Base-by-base conservation (phyloP, 345 rosid species). In the Gossypium stocksii region DNA sequence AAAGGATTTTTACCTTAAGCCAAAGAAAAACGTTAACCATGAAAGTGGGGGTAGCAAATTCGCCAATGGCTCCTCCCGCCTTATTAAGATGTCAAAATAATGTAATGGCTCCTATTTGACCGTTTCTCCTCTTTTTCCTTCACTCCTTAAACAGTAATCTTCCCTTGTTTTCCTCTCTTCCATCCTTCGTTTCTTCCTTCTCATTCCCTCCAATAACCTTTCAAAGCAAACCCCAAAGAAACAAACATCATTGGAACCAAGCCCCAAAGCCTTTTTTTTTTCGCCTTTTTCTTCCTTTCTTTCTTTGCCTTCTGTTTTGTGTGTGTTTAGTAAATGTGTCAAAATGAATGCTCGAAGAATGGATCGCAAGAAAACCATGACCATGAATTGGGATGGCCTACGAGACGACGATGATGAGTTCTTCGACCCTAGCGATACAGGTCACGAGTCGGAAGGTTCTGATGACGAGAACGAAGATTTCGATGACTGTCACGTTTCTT, bases 341-440 rank as follows among this genome's bases (percentile, higher is more conserved):
- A 48, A 41, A 13, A 80, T 84, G 85, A 73, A 67, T 34, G 44
- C 62, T 17, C 17, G 64, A 62, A 83, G 60, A 25, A 87, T 87
- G 82, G 98, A 89, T 16, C 74, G 88, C 51, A 87, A 62, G 74
- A 85, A 82, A 77, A 94, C 89, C 23, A 74, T 92, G 79, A 83
- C 91, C 22, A 83, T 94, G 98, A 89, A 87, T 71, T 94, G 91
- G 89, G 94, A 86, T 20, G 93, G 86, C 2, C 82, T 91, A 29
- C 86, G 83, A 46, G 92, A 92, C n/a, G 87, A 86, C 23, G 93
- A 89, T 51, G 92, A 87, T 59, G 77, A 74, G 3, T 95, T 93
- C 77, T 93, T 89, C 58, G 97, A 95, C 51, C 77, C 87, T 45
- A 63, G 25, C 6, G 81, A 88, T 45, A 88, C 94, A 2, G 59